Conservation (phyloP, 192 early-diverging fungal species). For the Backusella australiensis region DNA sequence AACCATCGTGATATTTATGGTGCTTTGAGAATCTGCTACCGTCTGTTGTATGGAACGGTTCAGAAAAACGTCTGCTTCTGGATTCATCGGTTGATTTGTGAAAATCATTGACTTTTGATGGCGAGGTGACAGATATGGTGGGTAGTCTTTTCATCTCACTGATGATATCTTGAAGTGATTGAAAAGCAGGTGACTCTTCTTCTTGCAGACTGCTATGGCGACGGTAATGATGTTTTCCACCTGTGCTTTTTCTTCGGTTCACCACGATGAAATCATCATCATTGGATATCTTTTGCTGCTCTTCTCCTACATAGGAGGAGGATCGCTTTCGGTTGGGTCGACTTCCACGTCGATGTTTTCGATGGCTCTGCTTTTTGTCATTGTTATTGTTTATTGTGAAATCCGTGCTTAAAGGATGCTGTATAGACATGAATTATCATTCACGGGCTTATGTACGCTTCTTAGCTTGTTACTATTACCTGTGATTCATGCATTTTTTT, state of each 20-base stretch:
- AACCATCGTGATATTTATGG: not conserved
- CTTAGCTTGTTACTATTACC: not conserved
- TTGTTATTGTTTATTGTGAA: not conserved
- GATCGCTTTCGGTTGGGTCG: not conserved
- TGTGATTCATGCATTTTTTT: not conserved
- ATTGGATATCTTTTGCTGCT: not conserved
- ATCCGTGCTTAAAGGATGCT: not conserved
- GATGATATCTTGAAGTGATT: slow-evolving; percentile 21
- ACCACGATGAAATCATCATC: not conserved
- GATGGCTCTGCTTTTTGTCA: not conserved
- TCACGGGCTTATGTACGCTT: no score
- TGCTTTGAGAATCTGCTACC: not conserved
- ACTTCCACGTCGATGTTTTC: slow-evolving; percentile 2
- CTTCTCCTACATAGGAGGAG: not conserved
- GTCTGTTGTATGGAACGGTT: not conserved
- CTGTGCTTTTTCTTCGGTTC: not conserved
- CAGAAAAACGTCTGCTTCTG: not conserved
- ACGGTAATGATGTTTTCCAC: not conserved
- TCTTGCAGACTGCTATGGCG: not conserved
- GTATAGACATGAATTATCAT: not conserved
- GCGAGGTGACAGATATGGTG: not conserved
- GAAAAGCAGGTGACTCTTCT: slow-evolving; percentile 15
- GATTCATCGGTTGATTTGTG: not conserved
- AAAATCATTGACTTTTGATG: not conserved
- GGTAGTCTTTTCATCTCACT: slow-evolving; percentile 12